Base-by-base conservation (phyloP, 306 rosid genomes). In the Mimosa bimucronata region DNA sequence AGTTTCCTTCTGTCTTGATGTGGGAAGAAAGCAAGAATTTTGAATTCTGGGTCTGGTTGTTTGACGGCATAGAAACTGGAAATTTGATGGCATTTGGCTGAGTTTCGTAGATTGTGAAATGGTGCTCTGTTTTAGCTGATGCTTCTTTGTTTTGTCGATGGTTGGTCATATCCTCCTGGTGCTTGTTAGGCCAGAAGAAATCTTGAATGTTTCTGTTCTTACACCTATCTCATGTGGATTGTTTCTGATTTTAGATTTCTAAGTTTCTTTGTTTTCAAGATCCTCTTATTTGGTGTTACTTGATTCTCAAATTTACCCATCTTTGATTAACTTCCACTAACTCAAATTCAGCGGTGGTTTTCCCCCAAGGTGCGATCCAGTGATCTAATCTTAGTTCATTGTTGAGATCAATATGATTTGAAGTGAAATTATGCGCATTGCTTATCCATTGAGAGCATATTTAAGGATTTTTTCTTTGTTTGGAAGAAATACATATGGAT, bases 351-450 rank as follows among this genome's bases (percentile, higher is more conserved):
- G 21, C 28, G 14, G n/a, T 68, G 23, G 74, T 15, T 86, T 45
- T 73, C 23, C 25, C 60, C 16, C 2, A 7, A 66, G 66, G 18
- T 66, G 21, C 71, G 69, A 73, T 73, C 55, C 65, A 73, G 45
- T 66, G 57, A 8, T 76, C 75, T 72, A 76, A 57, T 67, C 66
- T 74, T 73, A 73, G 75, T 45, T 37, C n/a, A 74, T 29, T 73
- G 80, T 46, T 69, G 25, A 62, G 79, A 42, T 79, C 34, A 41
- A 76, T n/a, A 66, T 57, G 40, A 66, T 66, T n/a, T 60, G 84
- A 57, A 34, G 41, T 79, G 26, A n/a, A 68, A 52, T 31, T 74
- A 68, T 73, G 38, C 37, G 44, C 69, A 53, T 70, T 79, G 46
- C 70, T 26, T 80, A 55, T n/a, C 72, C 40, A 76, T 52, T 30